phyloP scores from a whole-genome alignment of 2,329 filamentous ascomycete species.

The Curvularia sp. region DNA sequence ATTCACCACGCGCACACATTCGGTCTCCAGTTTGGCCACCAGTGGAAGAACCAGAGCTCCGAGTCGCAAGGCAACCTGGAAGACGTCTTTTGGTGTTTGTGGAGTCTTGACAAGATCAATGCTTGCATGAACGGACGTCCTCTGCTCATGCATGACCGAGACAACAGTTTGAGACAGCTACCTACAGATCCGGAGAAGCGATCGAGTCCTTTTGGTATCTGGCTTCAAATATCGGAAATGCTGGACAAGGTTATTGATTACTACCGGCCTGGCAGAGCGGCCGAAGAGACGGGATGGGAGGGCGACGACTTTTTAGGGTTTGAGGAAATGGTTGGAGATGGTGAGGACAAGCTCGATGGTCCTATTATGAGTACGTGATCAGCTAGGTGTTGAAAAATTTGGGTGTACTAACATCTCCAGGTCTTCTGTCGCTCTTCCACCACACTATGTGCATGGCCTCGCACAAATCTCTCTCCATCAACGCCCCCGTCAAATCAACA shows the following conservation, averaged over 20 bases:
- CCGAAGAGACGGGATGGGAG: constrained; percentile 56
- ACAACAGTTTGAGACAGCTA: constrained; percentile 54
- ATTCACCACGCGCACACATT: constrained; percentile 60
- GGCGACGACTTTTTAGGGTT: constrained; percentile 55
- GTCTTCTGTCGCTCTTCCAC: constrained; percentile 63
- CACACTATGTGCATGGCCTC: constrained; percentile 64
- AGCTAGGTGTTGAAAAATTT: constrained; percentile 11
- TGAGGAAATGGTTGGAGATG: constrained; percentile 53
- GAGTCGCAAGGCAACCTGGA: constrained; percentile 52
- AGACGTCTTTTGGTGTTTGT: constrained; percentile 59
- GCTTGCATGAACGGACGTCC: constrained; percentile 57
- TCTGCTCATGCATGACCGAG: constrained; percentile 56
- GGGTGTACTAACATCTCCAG: constrained; percentile 37
- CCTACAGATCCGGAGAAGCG: constrained; percentile 53
- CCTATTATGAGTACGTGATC: constrained; percentile 45
- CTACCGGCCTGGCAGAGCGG: constrained; percentile 54
- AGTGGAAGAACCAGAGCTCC: constrained; percentile 50
- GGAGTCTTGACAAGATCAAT: constrained; percentile 58
- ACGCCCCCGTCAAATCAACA: constrained; percentile 56
- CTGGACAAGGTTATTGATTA: constrained; percentile 57
- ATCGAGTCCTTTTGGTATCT: constrained; percentile 57
- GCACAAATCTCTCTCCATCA: constrained; percentile 57
- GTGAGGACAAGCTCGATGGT: constrained; percentile 48
- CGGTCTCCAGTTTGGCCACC: constrained; percentile 54
- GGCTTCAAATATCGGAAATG: constrained; percentile 54